Conservation (phyloP, 2,329 filamentous ascomycete species). For the Alternaria viburni region DNA sequence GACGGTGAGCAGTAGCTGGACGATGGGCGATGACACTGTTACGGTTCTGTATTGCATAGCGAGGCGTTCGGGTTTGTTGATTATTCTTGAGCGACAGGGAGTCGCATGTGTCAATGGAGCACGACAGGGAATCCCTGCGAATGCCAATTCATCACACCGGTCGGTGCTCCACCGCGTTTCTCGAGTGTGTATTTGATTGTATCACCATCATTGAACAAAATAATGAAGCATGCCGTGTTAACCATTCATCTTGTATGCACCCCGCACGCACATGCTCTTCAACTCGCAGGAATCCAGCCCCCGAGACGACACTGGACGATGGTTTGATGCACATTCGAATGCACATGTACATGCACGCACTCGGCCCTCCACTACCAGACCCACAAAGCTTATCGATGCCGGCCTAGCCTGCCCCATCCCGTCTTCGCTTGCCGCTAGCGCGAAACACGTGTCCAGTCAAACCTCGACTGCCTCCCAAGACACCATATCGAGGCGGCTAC, state of each 20-base stretch:
- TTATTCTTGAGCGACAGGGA: slow-evolving; percentile 1
- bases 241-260: slow-evolving; percentile 13
- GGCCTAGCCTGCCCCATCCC: slow-evolving; percentile 24
- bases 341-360: slow-evolving; percentile 18
- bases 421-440: slow-evolving; percentile 17
- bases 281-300: slow-evolving; percentile 10
- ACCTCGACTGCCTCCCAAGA: slow-evolving; percentile 29
- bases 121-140: slow-evolving; percentile 12
- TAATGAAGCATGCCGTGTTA: slow-evolving; percentile 18
- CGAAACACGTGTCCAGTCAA: slow-evolving; percentile 29
- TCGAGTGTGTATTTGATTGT: neutral
- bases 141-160: slow-evolving; percentile 14
- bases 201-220: neutral
- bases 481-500: slow-evolving; percentile 34
- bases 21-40: slow-evolving; percentile 6
- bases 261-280: neutral
- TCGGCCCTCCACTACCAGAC: slow-evolving; percentile 20
- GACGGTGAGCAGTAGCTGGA: slow-evolving; percentile 31
- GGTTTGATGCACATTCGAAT: slow-evolving; percentile 24
- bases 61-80: slow-evolving; percentile 39
- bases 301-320: slow-evolving; percentile 16
- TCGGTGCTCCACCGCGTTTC: slow-evolving; percentile 12
- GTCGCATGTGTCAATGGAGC: neutral
- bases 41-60: slow-evolving; percentile 41
- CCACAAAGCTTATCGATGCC: slow-evolving; percentile 27